Percentiles rank a stretch among this genome's conserved stretches.
Conservation (phyloP, 164 flowering plant genomes). For the Houttuynia cordata region DNA sequence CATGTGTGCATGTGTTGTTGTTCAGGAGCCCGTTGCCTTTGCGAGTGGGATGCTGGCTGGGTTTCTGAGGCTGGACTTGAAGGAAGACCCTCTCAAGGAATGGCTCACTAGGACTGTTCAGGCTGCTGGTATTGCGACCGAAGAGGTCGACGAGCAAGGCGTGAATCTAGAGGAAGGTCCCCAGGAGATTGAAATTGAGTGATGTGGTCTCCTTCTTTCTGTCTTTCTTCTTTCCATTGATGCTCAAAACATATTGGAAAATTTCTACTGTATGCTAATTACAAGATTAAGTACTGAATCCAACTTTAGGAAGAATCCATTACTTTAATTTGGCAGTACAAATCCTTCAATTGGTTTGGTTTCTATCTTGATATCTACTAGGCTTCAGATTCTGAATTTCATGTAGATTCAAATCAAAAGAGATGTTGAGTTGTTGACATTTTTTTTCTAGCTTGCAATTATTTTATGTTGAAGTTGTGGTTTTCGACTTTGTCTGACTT, state of each 20-base stretch:
- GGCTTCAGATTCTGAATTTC: too few species aligned
- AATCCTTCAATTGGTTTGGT: too few species aligned
- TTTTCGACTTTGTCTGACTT: too few species aligned
- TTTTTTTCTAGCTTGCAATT: too few species aligned
- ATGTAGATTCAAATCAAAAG: too few species aligned
- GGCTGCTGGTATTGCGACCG: constrained; percentile 55
- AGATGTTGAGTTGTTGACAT: too few species aligned
- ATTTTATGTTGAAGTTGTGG: too few species aligned
- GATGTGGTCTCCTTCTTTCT: constrained; percentile 7
- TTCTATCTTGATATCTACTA: too few species aligned
- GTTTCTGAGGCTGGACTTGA: constrained; percentile 65
- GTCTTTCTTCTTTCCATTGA: background rate
- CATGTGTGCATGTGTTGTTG: background rate
- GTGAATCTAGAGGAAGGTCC: constrained; percentile 41
- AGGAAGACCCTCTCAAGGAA: constrained; percentile 78
- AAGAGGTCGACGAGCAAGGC: constrained; percentile 26
- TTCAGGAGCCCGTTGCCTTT: constrained; percentile 83
- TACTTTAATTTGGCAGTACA: too few species aligned
- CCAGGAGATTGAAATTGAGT: constrained; percentile 64
- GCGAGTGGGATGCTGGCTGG: constrained; percentile 85
- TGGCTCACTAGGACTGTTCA: constrained; percentile 75
- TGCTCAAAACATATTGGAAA: background rate
- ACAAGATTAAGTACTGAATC: too few species aligned
- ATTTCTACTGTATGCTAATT: too few species aligned
- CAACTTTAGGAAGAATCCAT: too few species aligned